Base-by-base conservation (phyloP, 225 moss, liverwort and hornwort species). In the Pleurozium schreberi region DNA sequence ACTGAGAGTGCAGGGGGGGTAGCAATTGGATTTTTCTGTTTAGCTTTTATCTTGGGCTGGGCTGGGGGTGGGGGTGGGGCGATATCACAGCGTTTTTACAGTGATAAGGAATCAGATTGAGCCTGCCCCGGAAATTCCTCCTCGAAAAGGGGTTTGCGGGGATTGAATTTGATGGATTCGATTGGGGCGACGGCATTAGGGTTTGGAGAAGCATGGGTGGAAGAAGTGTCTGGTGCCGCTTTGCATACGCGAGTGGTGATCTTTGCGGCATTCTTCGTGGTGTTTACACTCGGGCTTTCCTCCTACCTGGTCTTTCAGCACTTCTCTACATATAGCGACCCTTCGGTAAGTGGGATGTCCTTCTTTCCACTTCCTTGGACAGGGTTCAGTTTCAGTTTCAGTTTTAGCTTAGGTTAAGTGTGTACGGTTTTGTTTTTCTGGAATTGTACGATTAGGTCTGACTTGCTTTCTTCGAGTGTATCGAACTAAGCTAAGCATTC, bases 231-330 rank as follows among this genome's bases (percentile, higher is more conserved):
- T 17, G 61, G 50, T 38, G 58, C 86, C 3, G 87, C 85, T 13
- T 16, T 94, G 87, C 96, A 98, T 43, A 93, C 95, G 61, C 93
- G 90, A 75, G 95, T 96, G n/a, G 94, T 96, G 83, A 90, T 95
- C 61, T 27, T 96, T 47, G 96, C 96, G 84, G 80, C 93, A 21
- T 74, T 93, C 38, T 96, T 96, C 69, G 95, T 98, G 89, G 91
- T 90, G 65, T 47, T 98, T 3, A 82, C 96, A 70, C 93, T 98
- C 63, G 88, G 90, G 40, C 89, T 98, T 25, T 98, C 98, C 85
- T 93, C 87, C 52, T 95, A 94, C 89, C 94, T 98, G 15, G 89
- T 96, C 82, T 98, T 98, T 58, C 96, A 96, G 94, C 98, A 98
- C 91, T 91, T 98, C 81, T 93, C 95, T 14, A 93, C 94, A 1